Base-by-base conservation (phyloP, 257 asterid genomes). In the Lithospermum erythrorhizon region DNA sequence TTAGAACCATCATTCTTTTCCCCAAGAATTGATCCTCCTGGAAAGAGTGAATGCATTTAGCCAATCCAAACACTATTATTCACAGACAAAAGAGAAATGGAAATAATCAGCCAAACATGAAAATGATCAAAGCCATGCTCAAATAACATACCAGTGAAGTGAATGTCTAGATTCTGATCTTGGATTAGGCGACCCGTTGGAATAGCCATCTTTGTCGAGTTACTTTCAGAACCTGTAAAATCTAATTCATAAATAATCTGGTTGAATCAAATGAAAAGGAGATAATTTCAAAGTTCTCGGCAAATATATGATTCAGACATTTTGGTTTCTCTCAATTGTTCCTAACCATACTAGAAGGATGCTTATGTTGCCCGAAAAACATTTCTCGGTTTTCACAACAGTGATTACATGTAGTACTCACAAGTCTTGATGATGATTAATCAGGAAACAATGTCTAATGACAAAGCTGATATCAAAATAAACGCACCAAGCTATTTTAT, bases 161-260 rank as follows among this genome's bases (percentile, higher is more conserved):
- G 87, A 65, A 78, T 41, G 65, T 56, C 82, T 60, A 81, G 70
- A 66, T 91, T 88, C 83, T 86, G 97, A 77, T 88, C 94, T 64
- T 71, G 95, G 69, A 82, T 71, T 60, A 72, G 45, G 27, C 76
- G 86, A 63, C 66, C 73, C 70, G 81, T 82, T 58, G 87, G 67
- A 41, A 87, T 79, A 68, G 94, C 90, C 98, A 88, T 88, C 37
- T 51, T 49, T 57, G 22, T 58, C 71, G 55, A 41, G 14, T 41
- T 3, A 41, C 49, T 13, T 41, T 13, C 3, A 14, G 18, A 41
- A 41, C 49, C 49, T 41, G 49, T 41, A 41, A 13, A 41, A 41
- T 1, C 14, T 14, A 41, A 41, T 41, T 3, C 49, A 41, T 13
- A 13, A 41, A 41, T 13, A 2, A 11, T 11, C 37, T 7, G 45